Percentiles rank a stretch among this genome's conserved stretches.
Conservation (phyloP, 1,284 basidiomycete genomes). For the Rhodotorula sp. region DNA sequence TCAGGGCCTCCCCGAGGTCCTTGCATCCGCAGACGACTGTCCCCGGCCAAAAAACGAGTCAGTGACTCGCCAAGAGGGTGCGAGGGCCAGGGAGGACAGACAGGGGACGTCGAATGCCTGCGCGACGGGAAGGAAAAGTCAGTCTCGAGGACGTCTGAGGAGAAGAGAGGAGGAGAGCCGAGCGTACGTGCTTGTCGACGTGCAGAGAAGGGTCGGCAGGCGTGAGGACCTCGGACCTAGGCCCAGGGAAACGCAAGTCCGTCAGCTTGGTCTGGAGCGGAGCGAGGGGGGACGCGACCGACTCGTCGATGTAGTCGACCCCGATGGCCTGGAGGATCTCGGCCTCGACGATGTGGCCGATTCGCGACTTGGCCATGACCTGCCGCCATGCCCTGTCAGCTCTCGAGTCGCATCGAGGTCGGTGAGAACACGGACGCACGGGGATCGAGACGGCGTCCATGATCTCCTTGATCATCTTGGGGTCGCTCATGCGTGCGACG, state of each 20-base stretch:
- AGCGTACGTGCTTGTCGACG: constrained; percentile 52
- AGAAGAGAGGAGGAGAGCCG: background rate
- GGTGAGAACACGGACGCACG: constrained; percentile 42
- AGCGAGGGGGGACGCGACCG: background rate
- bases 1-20: constrained; percentile 76
- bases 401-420: background rate
- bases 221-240: constrained; percentile 78
- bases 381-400: constrained; percentile 46
- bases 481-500: constrained; percentile 76
- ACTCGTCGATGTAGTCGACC: constrained; percentile 90
- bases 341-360: constrained; percentile 91
- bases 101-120: constrained; percentile 55
- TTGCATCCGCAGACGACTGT: constrained; percentile 60
- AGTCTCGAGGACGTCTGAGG: background rate
- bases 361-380: constrained; percentile 89
- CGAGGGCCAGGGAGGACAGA: background rate
- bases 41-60: no score
- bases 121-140: no score
- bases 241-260: constrained; percentile 53
- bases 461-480: constrained; percentile 90
- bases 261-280: no score
- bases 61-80: accelerated
- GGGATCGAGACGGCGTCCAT: constrained; percentile 81
- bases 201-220: constrained; percentile 67
- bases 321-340: constrained; percentile 92